Evolutionary conservation across 2,329 filamentous ascomycete genomes (phyloP).

Genomic region (Diaporthe ampelina): DNA sequence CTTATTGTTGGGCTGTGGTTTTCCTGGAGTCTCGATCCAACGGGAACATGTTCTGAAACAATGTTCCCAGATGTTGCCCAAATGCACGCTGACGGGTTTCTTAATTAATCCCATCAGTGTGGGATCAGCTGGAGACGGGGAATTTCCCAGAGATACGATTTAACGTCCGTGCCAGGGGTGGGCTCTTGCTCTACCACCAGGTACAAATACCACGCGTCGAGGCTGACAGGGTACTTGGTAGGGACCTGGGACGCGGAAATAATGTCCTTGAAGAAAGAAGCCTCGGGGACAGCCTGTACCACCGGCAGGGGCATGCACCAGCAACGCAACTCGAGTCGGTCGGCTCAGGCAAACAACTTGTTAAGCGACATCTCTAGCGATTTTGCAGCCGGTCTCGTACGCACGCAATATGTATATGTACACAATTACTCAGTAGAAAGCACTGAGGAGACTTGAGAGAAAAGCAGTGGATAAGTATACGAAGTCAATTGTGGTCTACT

Average conservation of each 20-base stretch:
- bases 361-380: background rate
- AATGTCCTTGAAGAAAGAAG: conserved; percentile 4
- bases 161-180: conserved; percentile 10
- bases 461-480: background rate
- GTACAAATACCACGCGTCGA: background rate
- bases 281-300: background rate
- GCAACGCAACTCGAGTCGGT: background rate
- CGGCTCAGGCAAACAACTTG: background rate
- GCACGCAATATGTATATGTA: background rate
- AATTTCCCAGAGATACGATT: conserved; percentile 33
- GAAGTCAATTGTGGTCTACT: background rate
- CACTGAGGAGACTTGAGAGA: background rate
- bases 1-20: no score
- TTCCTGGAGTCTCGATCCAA: background rate
- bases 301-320: background rate
- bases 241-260: conserved; percentile 7
- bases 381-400: background rate
- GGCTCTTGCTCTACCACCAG: conserved; percentile 5
- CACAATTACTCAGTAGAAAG: background rate
- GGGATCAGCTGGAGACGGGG: conserved; percentile 26
- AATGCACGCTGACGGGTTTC: conserved; percentile 19
- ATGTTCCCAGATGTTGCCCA: conserved; percentile 16
- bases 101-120: conserved; percentile 20
- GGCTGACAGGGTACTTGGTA: background rate
- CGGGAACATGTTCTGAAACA: conserved; percentile 29